Percentiles rank a stretch among this genome's conserved stretches.
phyloP scores from a whole-genome alignment of 2,329 filamentous ascomycete genomes.

The Exserohilum rostratum region DNA sequence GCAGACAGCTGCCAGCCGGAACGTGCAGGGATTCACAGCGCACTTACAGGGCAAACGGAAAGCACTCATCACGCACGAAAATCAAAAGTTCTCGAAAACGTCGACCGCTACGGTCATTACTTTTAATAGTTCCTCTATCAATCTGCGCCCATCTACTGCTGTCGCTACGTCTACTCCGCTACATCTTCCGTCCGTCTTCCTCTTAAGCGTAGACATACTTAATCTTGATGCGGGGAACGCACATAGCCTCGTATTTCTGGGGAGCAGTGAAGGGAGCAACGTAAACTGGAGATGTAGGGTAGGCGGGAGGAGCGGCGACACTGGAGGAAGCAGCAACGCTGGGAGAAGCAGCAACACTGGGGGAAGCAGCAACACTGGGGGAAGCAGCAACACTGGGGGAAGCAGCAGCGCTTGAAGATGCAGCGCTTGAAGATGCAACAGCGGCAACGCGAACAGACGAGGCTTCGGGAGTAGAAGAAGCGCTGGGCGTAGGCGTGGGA shows the following conservation, averaged over 20 bases:
- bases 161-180: constrained; percentile 24
- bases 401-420: no score
- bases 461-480: constrained; percentile 24
- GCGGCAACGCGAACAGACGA: constrained; percentile 21
- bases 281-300: constrained; percentile 29
- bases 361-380: no score
- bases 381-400: no score
- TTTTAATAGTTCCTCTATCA: constrained; percentile 23
- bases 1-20: constrained; percentile 5
- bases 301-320: constrained; percentile 23
- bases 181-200: constrained; percentile 25
- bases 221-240: constrained; percentile 23
- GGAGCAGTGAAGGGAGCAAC: constrained; percentile 26
- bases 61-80: constrained; percentile 26
- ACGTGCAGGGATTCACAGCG: constrained; percentile 17
- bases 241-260: constrained; percentile 21
- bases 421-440: constrained; percentile 21
- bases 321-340: constrained; percentile 4
- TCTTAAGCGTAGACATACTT: constrained; percentile 28
- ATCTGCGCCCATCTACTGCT: constrained; percentile 25
- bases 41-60: constrained; percentile 22
- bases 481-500: constrained; percentile 25
- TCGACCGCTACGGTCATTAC: constrained; percentile 19
- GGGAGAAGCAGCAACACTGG: neutral
- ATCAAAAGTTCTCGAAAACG: constrained; percentile 22